Conservation (phyloP, 768 basidiomycete genomes). For the Sarcodon sp. region DNA sequence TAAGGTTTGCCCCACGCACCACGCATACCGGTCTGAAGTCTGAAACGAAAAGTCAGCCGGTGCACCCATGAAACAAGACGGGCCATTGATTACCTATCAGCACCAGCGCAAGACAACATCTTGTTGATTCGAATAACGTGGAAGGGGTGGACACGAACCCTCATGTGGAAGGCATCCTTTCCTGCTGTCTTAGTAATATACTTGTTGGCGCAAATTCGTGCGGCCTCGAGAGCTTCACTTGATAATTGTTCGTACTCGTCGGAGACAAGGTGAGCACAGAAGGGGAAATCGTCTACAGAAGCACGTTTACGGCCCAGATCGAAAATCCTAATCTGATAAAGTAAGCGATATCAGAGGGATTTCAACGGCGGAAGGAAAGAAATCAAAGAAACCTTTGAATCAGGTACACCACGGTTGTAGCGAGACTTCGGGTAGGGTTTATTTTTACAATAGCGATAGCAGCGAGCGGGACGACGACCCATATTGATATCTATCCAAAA, state of each 20-base stretch:
- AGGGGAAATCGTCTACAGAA: conserved; percentile 95
- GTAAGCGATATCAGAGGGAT: background rate
- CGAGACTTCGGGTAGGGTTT: conserved; percentile 94
- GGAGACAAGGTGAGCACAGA: conserved; percentile 92
- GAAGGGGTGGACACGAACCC: conserved; percentile 96
- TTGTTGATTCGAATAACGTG: conserved; percentile 99
- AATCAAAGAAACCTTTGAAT: conserved; percentile 58
- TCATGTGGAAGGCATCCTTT: conserved; percentile 98
- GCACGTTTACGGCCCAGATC: conserved; percentile 95
- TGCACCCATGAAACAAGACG: background rate
- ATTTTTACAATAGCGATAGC: conserved; percentile 99
- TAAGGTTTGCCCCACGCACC: conserved; percentile 99
- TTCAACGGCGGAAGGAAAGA: background rate
- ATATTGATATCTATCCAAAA: conserved; percentile 29
- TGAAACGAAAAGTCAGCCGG: conserved; percentile 13
- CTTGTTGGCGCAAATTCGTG: conserved; percentile 99
- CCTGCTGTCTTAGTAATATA: conserved; percentile 97
- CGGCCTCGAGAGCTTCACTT: conserved; percentile 92
- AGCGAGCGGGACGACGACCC: conserved; percentile 97
- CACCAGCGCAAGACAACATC: conserved; percentile 99
- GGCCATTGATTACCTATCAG: conserved; percentile 61
- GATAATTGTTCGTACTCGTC: conserved; percentile 98
- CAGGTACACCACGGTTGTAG: conserved; percentile 98
- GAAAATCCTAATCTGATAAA: conserved; percentile 83
- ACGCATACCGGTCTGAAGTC: conserved; percentile 96